Conservation (phyloP, 768 basidiomycete species). For the Tulasnella sp. region DNA sequence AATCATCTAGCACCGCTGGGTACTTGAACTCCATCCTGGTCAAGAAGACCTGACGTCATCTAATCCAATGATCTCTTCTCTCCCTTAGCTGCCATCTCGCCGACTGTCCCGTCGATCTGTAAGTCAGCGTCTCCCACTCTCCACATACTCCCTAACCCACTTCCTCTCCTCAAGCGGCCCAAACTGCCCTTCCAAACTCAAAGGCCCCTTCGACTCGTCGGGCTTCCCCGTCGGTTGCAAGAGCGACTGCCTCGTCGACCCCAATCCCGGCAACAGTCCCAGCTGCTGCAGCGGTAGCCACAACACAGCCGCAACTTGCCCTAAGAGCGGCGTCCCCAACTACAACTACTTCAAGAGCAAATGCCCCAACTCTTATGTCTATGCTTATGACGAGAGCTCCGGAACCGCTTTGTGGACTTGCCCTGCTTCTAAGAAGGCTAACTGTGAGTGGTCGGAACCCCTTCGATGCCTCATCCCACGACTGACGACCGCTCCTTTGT, state of each 20-base stretch:
- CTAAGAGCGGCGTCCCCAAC: constrained; percentile 10
- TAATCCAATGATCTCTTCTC: neutral
- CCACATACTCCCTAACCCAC: neutral
- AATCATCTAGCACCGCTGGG: no score
- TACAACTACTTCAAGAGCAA: constrained; percentile 17
- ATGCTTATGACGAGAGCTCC: constrained; percentile 16
- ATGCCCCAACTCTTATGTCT: constrained; percentile 15
- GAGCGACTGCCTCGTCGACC: constrained; percentile 18
- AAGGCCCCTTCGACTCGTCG: constrained; percentile 9
- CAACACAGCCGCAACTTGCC: constrained; percentile 19
- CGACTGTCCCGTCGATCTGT: constrained; percentile 1
- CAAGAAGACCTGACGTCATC: neutral
- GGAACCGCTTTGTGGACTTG: constrained; percentile 14
- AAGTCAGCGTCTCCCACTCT: neutral
- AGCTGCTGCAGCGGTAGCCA: constrained; percentile 19
- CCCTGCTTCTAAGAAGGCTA: neutral
- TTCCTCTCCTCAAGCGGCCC: neutral
- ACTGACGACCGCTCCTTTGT: neutral
- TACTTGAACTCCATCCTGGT: neutral
- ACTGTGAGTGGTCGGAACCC: neutral
- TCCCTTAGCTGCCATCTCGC: neutral
- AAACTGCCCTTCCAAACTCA: neutral
- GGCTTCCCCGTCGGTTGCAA: constrained; percentile 20
- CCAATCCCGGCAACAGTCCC: constrained; percentile 14
- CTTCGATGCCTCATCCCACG: neutral